Conservation (phyloP, 2,329 filamentous ascomycete genomes). For the Colletotrichum trifolii region DNA sequence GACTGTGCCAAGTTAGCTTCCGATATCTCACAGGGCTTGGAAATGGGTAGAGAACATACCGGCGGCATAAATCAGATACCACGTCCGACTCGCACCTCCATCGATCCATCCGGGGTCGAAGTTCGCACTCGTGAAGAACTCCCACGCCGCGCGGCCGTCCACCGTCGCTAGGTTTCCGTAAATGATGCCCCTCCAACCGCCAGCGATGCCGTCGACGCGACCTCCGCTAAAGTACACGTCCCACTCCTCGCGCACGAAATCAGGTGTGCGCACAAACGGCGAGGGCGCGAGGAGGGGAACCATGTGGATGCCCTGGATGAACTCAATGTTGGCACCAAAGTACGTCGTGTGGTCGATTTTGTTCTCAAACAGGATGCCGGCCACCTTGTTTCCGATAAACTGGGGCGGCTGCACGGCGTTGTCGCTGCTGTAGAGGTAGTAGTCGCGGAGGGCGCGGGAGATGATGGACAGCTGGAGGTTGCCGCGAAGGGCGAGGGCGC, state of each 20-base stretch:
- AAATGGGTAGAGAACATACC: slow-evolving; percentile 62
- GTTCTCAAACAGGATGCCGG: slow-evolving; percentile 87
- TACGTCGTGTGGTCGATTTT: slow-evolving; percentile 94
- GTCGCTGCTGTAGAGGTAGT: slow-evolving; percentile 81
- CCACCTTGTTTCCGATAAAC: slow-evolving; percentile 84
- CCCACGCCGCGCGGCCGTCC: slow-evolving; percentile 75
- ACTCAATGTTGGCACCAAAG: slow-evolving; percentile 80
- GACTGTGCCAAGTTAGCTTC: slow-evolving; percentile 32
- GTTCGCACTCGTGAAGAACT: slow-evolving; percentile 75
- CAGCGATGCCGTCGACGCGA: slow-evolving; percentile 71
- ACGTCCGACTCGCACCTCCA: slow-evolving; percentile 84
- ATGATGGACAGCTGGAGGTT: slow-evolving; percentile 88
- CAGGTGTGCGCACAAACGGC: slow-evolving; percentile 70
- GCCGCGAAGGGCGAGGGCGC: slow-evolving; percentile 80
- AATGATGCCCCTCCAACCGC: slow-evolving; percentile 88
- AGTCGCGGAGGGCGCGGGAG: slow-evolving; percentile 76
- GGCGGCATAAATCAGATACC: slow-evolving; percentile 85
- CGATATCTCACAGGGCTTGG: neutral
- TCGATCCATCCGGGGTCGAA: slow-evolving; percentile 80
- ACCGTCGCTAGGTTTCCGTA: slow-evolving; percentile 85
- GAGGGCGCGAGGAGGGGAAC: slow-evolving; percentile 78
- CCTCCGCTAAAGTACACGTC: slow-evolving; percentile 77
- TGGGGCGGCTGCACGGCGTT: slow-evolving; percentile 77
- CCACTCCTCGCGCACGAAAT: slow-evolving; percentile 88
- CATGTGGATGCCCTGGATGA: slow-evolving; percentile 85